Base-by-base conservation (phyloP, 1,284 basidiomycete genomes). In the Boletus calvinii region DNA sequence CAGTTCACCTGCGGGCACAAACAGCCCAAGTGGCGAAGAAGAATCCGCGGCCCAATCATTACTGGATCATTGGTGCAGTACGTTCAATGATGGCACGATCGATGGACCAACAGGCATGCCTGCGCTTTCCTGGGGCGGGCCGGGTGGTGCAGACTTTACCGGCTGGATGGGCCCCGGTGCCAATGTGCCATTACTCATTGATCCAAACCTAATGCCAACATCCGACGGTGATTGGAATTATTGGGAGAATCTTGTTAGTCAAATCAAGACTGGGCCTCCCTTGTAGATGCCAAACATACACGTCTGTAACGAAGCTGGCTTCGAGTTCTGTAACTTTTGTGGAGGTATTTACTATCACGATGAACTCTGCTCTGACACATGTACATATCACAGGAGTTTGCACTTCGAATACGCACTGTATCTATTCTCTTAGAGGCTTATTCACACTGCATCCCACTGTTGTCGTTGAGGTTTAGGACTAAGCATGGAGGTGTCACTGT, bases 41-140 rank as follows among this genome's bases (percentile, higher is more conserved):
- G 87, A 90, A 60, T 83, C 80, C 34, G 73, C 84, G 12, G 88
- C 88, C 7, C 89, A 92, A 62, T 79, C 80, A 15, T 66, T 92
- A 51, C 73, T 92, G 45, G 88, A 92, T 63, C 84, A 90, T 58
- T 92, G 89, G 89, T 87, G 83, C 63, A 85, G 85, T 55, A 81
- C 84, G 17, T 80, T 90, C 58, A 87, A 80, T 63, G 85, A 84
- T 56, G 77, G 77, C 12, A 75, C 77, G 2, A 62, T 82, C 13
- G 86, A 87, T 61, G 75, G 78, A 30, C 68, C 76, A 15, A 73
- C 76, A 18, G 77, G 73, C 13, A 69, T 70, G 56, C 65, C 77
- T 37, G 75, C 74, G 12, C 72, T 84, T 54, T 78, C 83, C 7
- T 89, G 86, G 87, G 78, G 78, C 37, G 81, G 81, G 13, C 75